Conservation (phyloP, 2,329 filamentous ascomycete species). For the Neonectria ditissima region DNA sequence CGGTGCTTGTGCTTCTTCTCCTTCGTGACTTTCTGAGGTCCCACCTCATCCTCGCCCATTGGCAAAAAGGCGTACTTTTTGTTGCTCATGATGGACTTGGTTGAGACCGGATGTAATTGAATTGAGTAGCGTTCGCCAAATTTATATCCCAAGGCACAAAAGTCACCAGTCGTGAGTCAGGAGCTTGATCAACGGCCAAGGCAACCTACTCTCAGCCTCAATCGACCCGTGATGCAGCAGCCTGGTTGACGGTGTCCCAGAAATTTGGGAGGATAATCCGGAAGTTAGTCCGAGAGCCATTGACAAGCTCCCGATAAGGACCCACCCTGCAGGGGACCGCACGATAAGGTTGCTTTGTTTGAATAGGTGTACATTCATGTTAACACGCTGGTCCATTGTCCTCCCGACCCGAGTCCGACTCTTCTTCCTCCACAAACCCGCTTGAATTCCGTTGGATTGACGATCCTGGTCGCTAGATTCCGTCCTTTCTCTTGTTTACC, state of each 20-base stretch:
- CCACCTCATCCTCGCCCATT: slow-evolving; percentile 74
- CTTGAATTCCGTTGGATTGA: slow-evolving; percentile 12
- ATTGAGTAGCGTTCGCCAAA: neutral
- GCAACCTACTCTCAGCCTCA: slow-evolving; percentile 21
- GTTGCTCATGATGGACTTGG: slow-evolving; percentile 56
- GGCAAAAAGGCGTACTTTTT: slow-evolving; percentile 76
- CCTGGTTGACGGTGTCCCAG: slow-evolving; percentile 15
- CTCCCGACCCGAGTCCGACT: slow-evolving; percentile 12
- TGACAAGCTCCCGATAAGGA: slow-evolving; percentile 38
- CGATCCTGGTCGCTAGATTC: slow-evolving; percentile 16
- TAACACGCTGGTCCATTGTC: slow-evolving; percentile 50
- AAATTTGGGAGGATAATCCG: slow-evolving; percentile 41
- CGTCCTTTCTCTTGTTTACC: slow-evolving; percentile 2
- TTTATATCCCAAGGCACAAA: neutral
- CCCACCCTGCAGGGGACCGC: slow-evolving; percentile 22
- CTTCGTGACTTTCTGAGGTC: slow-evolving; percentile 63
- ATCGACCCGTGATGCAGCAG: slow-evolving; percentile 14
- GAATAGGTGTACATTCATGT: slow-evolving; percentile 39
- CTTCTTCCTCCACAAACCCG: slow-evolving; percentile 22
- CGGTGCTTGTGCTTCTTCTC: slow-evolving; percentile 60
- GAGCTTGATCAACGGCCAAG: slow-evolving; percentile 8
- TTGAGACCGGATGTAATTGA: neutral
- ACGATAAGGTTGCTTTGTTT: slow-evolving; percentile 33
- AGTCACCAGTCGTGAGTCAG: slow-evolving; percentile 4
- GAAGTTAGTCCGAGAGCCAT: slow-evolving; percentile 37